Evolutionary conservation across 768 basidiomycete species (phyloP).

Genomic region (Tulasnella sp.): DNA sequence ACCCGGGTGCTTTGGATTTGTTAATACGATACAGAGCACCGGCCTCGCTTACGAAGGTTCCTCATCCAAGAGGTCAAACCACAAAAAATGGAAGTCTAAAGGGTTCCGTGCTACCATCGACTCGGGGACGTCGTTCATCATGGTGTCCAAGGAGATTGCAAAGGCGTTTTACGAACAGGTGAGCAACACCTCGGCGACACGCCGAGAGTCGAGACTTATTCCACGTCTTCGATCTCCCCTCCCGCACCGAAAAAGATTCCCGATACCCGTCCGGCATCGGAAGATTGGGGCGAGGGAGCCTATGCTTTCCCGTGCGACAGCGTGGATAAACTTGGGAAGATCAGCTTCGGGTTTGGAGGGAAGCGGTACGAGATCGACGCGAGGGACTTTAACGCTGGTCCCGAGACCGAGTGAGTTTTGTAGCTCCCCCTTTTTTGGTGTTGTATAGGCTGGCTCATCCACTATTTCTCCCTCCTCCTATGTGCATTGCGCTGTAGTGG

Average conservation of each 20-base stretch:
- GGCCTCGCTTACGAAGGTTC: background rate
- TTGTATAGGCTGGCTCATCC: background rate
- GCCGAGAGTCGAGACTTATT: no score
- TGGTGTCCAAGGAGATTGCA: constrained; percentile 2
- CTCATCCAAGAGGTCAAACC: background rate
- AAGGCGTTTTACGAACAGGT: constrained; percentile 1
- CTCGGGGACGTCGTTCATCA: constrained; percentile 17
- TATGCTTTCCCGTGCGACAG: constrained; percentile 21
- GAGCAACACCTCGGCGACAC: background rate
- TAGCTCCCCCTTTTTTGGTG: background rate
- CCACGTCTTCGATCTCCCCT: background rate
- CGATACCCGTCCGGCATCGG: constrained; percentile 20
- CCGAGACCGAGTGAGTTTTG: background rate
- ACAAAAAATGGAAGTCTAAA: background rate
- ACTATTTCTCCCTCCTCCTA: background rate
- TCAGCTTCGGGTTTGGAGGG: constrained; percentile 15
- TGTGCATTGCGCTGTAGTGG: background rate
- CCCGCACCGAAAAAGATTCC: constrained; percentile 23
- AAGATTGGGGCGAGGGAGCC: constrained; percentile 12
- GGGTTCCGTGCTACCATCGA: constrained; percentile 13
- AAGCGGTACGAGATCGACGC: background rate
- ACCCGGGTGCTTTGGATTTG: no score
- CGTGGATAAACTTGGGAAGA: constrained; percentile 29
- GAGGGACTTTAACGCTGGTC: background rate
- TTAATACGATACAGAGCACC: background rate